These are phyloP conservation scores for Termitomyces sp. DNA, from an alignment of 768 basidiomycete genomes.

Conservation along the genomic window DNA sequence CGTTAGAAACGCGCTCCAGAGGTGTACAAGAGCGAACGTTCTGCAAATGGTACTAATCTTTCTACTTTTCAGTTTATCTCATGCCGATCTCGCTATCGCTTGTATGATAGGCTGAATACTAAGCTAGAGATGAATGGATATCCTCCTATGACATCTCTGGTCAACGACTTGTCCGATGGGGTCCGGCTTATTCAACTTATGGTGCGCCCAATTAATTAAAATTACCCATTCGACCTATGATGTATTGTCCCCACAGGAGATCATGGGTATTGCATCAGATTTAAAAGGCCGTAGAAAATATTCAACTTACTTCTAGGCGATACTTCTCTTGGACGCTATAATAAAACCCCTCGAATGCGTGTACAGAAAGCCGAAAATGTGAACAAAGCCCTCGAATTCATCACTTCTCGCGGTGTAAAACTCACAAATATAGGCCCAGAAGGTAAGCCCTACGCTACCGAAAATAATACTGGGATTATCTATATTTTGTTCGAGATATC, in stretches of 20 bases:
- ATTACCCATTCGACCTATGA: neutral
- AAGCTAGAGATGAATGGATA: conserved; percentile 84
- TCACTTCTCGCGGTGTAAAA: conserved; percentile 89
- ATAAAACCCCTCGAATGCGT: conserved; percentile 82
- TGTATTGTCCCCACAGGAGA: conserved; percentile 57
- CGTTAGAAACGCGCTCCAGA: conserved; percentile 58
- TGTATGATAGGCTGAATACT: conserved; percentile 76
- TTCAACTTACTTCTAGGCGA: conserved; percentile 47
- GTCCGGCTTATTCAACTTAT: conserved; percentile 93
- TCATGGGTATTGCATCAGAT: conserved; percentile 65
- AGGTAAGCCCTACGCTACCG: conserved; percentile 39
- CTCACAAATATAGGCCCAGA: conserved; percentile 97
- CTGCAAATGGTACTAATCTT: conserved; percentile 71
- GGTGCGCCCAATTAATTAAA: conserved; percentile 37
- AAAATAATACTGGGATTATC: conserved; percentile 1
- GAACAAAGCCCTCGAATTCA: conserved; percentile 93
- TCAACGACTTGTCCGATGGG: conserved; percentile 90
- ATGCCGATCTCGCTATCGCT: neutral
- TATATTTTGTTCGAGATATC: conserved; percentile 58
- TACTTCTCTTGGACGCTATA: conserved; percentile 91
- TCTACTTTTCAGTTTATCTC: conserved; percentile 1
- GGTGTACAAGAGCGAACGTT: conserved; percentile 77
- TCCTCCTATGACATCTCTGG: conserved; percentile 84
- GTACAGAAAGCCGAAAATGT: conserved; percentile 99
- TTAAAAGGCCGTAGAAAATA: neutral